phyloP scores from a whole-genome alignment of 108 stramenopile genomes.

The Chaetoceros muelleri region DNA sequence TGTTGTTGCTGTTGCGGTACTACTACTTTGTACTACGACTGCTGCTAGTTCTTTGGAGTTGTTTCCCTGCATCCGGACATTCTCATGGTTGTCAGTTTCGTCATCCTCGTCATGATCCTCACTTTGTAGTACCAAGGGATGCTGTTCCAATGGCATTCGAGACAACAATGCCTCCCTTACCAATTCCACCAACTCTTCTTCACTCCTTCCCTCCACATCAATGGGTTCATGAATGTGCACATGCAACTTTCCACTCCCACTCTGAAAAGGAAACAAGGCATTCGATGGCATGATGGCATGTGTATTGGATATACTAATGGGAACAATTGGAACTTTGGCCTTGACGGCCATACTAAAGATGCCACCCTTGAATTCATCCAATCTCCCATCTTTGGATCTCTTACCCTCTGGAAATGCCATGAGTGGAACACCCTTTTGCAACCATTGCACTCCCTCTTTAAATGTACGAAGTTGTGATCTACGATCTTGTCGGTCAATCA shows the following conservation, averaged over 20 bases:
- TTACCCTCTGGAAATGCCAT: slow-evolving; percentile 80
- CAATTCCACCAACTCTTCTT: slow-evolving; percentile 40
- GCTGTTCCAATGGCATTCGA: slow-evolving; percentile 7
- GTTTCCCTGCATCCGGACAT: no score
- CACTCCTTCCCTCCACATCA: slow-evolving; percentile 41
- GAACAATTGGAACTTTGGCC: slow-evolving; percentile 65
- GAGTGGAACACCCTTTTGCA: slow-evolving; percentile 56
- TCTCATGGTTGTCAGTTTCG: no score
- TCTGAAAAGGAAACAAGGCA: slow-evolving; percentile 53
- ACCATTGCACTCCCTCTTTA: slow-evolving; percentile 48
- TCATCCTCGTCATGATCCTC: no score
- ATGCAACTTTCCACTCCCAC: slow-evolving; percentile 52
- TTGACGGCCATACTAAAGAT: slow-evolving; percentile 62
- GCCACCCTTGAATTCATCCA: slow-evolving; percentile 78
- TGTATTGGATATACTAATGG: slow-evolving; percentile 61
- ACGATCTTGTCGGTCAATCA: slow-evolving; percentile 66
- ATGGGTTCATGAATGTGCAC: slow-evolving; percentile 62
- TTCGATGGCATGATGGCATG: slow-evolving; percentile 60
- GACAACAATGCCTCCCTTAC: slow-evolving; percentile 6
- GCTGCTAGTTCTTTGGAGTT: no score
- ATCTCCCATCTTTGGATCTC: slow-evolving; percentile 54
- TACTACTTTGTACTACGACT: no score
- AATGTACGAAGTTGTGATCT: slow-evolving; percentile 64
- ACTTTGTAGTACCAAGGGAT: not conserved
- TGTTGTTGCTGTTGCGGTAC: no score